Conservation (phyloP, 1,139 yeast genomes). For the Zygosaccharomyces pseudobailii region DNA sequence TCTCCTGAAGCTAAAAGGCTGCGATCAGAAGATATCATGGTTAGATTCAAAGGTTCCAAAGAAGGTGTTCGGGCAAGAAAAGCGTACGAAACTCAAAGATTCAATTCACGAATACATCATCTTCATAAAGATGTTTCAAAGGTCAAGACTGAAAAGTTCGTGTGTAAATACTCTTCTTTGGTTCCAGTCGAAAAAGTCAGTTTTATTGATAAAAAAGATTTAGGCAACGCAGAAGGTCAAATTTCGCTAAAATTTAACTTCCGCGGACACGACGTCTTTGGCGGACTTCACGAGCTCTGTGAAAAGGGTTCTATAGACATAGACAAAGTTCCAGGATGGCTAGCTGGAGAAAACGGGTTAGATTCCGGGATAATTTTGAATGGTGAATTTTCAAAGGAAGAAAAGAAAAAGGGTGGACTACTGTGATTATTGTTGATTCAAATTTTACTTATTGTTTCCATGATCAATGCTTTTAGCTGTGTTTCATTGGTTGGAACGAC, state of each 20-base stretch:
- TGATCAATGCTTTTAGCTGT: conserved; percentile 21
- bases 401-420: conserved; percentile 13
- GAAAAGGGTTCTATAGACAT: conserved; percentile 50
- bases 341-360: conserved; percentile 71
- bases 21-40: conserved; percentile 40
- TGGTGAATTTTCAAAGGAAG: conserved; percentile 37
- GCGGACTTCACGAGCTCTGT: conserved; percentile 73
- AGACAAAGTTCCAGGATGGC: conserved; percentile 61
- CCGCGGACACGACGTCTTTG: conserved; percentile 73
- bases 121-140: conserved; percentile 10
- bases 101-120: conserved; percentile 20
- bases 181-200: conserved; percentile 23
- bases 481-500: conserved; percentile 28
- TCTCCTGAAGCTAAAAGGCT: conserved; percentile 23
- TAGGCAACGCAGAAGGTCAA: conserved; percentile 16
- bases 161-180: conserved; percentile 19
- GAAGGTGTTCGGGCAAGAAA: conserved; percentile 37
- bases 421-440: conserved; percentile 8
- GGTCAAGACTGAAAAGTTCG: neutral
- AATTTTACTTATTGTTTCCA: conserved; percentile 20
- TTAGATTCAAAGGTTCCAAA: conserved; percentile 54
- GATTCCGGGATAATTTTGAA: conserved; percentile 45
- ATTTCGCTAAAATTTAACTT: conserved; percentile 45
- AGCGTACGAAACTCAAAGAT: conserved; percentile 38
- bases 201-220: conserved; percentile 15